A percentile compares a stretch with the other conserved stretches of the same genome.
These are phyloP conservation scores for Candida sakaeoensis DNA, from an alignment of 805 yeast genomes.

Conservation along the genomic window DNA sequence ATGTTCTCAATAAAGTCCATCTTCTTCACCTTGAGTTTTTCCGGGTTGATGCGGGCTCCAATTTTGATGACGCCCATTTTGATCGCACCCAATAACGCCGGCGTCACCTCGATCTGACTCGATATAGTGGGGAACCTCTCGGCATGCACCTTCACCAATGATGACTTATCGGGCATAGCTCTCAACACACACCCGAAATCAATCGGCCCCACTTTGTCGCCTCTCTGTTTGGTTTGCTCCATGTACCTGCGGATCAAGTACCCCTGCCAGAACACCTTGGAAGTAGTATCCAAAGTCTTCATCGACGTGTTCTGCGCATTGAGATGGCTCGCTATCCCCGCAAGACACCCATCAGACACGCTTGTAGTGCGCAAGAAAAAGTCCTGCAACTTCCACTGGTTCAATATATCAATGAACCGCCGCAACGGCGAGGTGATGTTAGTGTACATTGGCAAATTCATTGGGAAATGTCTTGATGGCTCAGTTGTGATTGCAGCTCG, in stretches of 20 bases:
- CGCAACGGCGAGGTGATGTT: constrained; percentile 89
- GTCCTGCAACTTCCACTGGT: constrained; percentile 65
- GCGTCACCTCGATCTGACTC: constrained; percentile 20
- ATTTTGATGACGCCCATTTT: constrained; percentile 17
- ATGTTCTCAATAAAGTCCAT: constrained; percentile 37
- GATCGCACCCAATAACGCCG: constrained; percentile 17
- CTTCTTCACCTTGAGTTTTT: constrained; percentile 17
- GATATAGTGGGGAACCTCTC: constrained; percentile 22
- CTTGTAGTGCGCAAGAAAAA: constrained; percentile 11
- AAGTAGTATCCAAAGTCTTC: not conserved
- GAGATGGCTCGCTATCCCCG: constrained; percentile 7
- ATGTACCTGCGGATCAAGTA: constrained; percentile 28
- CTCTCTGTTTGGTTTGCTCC: constrained; percentile 14
- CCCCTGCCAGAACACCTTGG: constrained; percentile 35
- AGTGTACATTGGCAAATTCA: constrained; percentile 61
- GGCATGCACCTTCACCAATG: constrained; percentile 22
- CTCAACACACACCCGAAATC: constrained; percentile 19
- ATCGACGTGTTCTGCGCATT: constrained; percentile 5
- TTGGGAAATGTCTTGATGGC: constrained; percentile 11
- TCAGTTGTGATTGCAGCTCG: constrained; percentile 1
- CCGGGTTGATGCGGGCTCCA: constrained; percentile 20
- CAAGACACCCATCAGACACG: constrained; percentile 4
- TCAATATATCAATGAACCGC: constrained; percentile 73
- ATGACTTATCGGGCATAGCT: constrained; percentile 22
- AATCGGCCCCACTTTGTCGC: constrained; percentile 16